Conservation (phyloP, 768 basidiomycete genomes). For the Exsudoporus frostii region DNA sequence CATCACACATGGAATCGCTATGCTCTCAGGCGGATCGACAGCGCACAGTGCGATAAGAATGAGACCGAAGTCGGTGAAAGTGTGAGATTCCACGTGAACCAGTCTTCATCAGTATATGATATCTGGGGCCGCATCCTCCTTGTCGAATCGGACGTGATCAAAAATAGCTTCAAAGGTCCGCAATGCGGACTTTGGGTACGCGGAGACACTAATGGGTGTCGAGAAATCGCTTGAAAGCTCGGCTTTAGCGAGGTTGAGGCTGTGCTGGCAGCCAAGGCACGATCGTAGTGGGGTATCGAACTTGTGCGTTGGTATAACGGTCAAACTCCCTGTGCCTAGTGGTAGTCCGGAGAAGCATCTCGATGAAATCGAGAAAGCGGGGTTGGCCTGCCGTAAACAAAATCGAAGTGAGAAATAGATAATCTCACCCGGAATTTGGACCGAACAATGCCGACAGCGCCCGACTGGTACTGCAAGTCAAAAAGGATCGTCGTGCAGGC, state of each 20-base stretch:
- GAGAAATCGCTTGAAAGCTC: conserved; percentile 25
- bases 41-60: conserved; percentile 25
- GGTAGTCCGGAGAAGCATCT: conserved; percentile 28
- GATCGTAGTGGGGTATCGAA: conserved; percentile 55
- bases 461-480: conserved; percentile 65
- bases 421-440: not conserved
- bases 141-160: not conserved
- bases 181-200: conserved; percentile 8
- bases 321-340: not conserved
- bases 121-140: not conserved
- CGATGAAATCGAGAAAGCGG: conserved; percentile 22
- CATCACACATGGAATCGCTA: not conserved
- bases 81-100: conserved; percentile 25
- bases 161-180: conserved; percentile 23
- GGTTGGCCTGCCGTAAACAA: conserved; percentile 31
- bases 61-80: conserved; percentile 27
- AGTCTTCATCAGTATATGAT: conserved; percentile 28
- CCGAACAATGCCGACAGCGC: conserved; percentile 61
- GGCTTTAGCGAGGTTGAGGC: no score
- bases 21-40: conserved; percentile 25
- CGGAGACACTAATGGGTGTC: conserved; percentile 12
- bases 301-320: conserved; percentile 32
- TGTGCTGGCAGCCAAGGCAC: no score
- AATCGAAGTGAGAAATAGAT: conserved; percentile 21
- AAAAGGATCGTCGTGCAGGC: conserved; percentile 64